phyloP scores from a whole-genome alignment of 768 basidiomycete genomes.

The Suillus lakei region DNA sequence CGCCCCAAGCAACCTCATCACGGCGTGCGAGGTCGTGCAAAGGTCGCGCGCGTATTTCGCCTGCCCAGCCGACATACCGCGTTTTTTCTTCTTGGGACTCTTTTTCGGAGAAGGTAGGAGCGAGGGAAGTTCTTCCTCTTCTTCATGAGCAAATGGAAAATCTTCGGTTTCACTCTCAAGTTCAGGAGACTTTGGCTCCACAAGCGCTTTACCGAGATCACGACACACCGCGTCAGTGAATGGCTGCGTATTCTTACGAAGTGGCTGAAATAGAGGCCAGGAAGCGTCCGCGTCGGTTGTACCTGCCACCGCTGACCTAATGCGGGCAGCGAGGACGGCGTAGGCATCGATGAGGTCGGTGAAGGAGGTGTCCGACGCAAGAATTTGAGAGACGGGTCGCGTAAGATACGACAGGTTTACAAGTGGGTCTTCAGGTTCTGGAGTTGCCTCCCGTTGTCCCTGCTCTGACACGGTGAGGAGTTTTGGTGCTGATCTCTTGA shows the following conservation, averaged over 20 bases:
- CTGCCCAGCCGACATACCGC: conserved; percentile 77
- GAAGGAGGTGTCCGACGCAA: conserved; percentile 51
- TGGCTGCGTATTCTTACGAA: conserved; percentile 55
- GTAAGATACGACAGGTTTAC: conserved; percentile 66
- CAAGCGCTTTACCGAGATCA: conserved; percentile 68
- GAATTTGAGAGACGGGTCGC: conserved; percentile 64
- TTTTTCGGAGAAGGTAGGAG: conserved; percentile 70
- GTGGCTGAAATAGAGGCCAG: conserved; percentile 75
- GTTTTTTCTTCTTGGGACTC: conserved; percentile 67
- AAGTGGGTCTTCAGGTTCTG: conserved; percentile 76
- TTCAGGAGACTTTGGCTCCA: conserved; percentile 50
- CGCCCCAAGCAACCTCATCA: conserved; percentile 65
- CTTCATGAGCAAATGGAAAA: conserved; percentile 15
- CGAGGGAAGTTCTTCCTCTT: conserved; percentile 30
- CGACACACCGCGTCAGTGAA: conserved; percentile 67
- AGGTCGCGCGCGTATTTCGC: conserved; percentile 82
- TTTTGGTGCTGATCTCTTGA: conserved; percentile 56
- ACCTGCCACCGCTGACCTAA: conserved; percentile 49
- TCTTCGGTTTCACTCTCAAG: conserved; percentile 27
- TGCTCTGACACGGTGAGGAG: conserved; percentile 45
- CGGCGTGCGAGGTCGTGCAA: conserved; percentile 73
- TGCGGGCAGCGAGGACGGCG: conserved; percentile 66
- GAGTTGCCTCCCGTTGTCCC: conserved; percentile 64
- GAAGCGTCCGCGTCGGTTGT: conserved; percentile 61
- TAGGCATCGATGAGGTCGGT: conserved; percentile 76